phyloP scores from a whole-genome alignment of 768 basidiomycete genomes.

The Exsudoporus frostii region DNA sequence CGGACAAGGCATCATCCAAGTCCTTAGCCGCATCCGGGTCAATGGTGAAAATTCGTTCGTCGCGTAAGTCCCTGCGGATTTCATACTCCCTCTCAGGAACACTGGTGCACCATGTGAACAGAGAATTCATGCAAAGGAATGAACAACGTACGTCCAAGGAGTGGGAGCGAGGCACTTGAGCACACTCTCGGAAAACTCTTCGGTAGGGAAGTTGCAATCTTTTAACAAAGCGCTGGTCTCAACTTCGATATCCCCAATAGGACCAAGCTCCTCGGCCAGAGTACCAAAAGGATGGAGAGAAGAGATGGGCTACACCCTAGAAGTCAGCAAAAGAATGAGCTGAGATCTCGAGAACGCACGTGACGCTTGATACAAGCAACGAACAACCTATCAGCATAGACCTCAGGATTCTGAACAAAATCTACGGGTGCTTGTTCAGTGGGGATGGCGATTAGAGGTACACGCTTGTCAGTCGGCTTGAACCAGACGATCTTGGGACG shows the following conservation, averaged over 20 bases:
- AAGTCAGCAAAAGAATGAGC: conserved; percentile 14
- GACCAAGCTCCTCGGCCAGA: conserved; percentile 94
- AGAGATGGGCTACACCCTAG: conserved; percentile 67
- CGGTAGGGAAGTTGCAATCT: conserved; percentile 98
- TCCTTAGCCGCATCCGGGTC: conserved; percentile 90
- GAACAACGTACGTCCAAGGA: conserved; percentile 76
- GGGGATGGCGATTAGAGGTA: conserved; percentile 96
- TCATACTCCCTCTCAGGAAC: conserved; percentile 90
- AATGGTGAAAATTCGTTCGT: conserved; percentile 86
- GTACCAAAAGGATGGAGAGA: conserved; percentile 99
- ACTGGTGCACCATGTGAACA: conserved; percentile 35
- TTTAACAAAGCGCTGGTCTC: conserved; percentile 97
- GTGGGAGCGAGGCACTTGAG: conserved; percentile 93
- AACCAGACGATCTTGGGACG: conserved; percentile 99
- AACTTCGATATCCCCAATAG: conserved; percentile 97
- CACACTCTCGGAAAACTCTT: conserved; percentile 94
- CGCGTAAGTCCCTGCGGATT: conserved; percentile 82
- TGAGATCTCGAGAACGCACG: conserved; percentile 46
- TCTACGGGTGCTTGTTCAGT: conserved; percentile 97
- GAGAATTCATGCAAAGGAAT: neutral
- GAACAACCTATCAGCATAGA: conserved; percentile 86
- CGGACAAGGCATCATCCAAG: conserved; percentile 90
- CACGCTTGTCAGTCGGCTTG: conserved; percentile 98
- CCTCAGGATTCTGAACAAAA: conserved; percentile 92
- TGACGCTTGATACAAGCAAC: conserved; percentile 99